Evolutionary conservation across 257 asterid species (phyloP).

Genomic region (Solanum pinnatisectum): DNA sequence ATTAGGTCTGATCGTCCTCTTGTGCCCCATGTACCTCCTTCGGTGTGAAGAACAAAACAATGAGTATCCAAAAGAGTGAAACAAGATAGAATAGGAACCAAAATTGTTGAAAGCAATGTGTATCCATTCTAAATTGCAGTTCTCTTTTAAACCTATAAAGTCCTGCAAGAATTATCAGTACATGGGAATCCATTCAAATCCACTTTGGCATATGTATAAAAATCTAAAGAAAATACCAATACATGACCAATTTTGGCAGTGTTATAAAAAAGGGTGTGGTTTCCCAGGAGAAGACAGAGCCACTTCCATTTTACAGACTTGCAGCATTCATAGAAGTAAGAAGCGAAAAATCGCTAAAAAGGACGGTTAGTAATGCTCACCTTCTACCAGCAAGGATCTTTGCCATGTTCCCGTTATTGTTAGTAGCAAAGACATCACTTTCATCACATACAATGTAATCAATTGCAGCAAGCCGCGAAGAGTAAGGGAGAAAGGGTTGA

Average conservation of each 20-base stretch:
- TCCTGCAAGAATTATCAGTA: neutral
- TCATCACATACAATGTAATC: conserved; percentile 93
- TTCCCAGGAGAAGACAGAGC: neutral
- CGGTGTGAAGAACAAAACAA: neutral
- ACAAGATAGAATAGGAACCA: neutral
- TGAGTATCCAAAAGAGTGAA: neutral
- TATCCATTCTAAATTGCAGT: neutral
- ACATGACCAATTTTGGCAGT: neutral
- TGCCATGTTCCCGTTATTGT: conserved; percentile 99
- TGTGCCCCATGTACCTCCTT: conserved; percentile 97
- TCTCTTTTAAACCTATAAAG: neutral
- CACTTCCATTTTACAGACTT: neutral
- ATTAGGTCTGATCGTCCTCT: conserved; percentile 92
- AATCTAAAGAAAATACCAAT: neutral
- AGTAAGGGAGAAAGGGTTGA: conserved; percentile 59
- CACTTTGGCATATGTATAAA: neutral
- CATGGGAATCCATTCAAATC: neutral
- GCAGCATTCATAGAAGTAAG: neutral
- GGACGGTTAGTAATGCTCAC: conserved; percentile 19
- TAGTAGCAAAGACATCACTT: conserved; percentile 94
- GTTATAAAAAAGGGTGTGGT: neutral
- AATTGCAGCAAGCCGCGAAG: conserved; percentile 95
- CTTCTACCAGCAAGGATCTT: conserved; percentile 97
- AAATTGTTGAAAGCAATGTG: neutral
- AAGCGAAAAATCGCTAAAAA: neutral